Percentiles rank a stretch among this genome's conserved stretches.
phyloP scores from a whole-genome alignment of 2,329 filamentous ascomycete genomes.

The Clonostachys chloroleuca region DNA sequence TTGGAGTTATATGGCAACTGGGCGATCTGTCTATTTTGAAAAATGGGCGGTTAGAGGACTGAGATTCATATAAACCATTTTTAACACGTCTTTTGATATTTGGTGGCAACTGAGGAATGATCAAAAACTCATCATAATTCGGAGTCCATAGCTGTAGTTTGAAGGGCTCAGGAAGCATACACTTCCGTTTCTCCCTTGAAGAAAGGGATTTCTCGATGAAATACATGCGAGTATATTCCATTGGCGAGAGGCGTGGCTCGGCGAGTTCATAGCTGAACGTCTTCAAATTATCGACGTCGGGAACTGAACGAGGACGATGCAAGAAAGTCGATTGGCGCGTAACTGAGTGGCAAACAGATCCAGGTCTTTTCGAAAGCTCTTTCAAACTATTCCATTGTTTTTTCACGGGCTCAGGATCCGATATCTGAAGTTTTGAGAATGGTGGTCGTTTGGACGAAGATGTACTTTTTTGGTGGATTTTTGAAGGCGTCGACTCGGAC shows the following conservation, averaged over 20 bases:
- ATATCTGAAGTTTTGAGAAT: too few relatives aligned
- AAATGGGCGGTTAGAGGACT: not conserved
- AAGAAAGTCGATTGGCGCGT: too few relatives aligned
- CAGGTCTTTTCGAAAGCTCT: too few relatives aligned
- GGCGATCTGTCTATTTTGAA: fast-evolving
- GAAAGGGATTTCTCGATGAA: slow-evolving; percentile 23
- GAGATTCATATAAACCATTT: not conserved
- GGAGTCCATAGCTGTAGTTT: slow-evolving; percentile 26
- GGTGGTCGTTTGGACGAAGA: too few relatives aligned
- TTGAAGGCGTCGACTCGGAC: too few relatives aligned
- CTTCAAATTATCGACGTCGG: not conserved
- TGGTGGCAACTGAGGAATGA: slow-evolving; percentile 24
- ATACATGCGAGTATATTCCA: slow-evolving; percentile 31
- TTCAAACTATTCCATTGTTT: too few relatives aligned
- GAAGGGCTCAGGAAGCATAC: slow-evolving; percentile 19
- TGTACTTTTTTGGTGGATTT: too few relatives aligned
- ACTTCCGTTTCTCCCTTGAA: slow-evolving; percentile 14
- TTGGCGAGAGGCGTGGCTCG: slow-evolving; percentile 26
- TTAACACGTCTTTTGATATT: slow-evolving; percentile 12
- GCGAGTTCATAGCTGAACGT: slow-evolving; percentile 8
- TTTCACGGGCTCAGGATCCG: too few relatives aligned
- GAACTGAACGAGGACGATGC: too few relatives aligned
- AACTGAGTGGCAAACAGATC: too few relatives aligned
- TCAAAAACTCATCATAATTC: slow-evolving; percentile 25
- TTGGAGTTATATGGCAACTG: not conserved